Evolutionary conservation across 2,329 filamentous ascomycete genomes (phyloP).

Genomic region (Gnomoniopsis smithogilvyi): DNA sequence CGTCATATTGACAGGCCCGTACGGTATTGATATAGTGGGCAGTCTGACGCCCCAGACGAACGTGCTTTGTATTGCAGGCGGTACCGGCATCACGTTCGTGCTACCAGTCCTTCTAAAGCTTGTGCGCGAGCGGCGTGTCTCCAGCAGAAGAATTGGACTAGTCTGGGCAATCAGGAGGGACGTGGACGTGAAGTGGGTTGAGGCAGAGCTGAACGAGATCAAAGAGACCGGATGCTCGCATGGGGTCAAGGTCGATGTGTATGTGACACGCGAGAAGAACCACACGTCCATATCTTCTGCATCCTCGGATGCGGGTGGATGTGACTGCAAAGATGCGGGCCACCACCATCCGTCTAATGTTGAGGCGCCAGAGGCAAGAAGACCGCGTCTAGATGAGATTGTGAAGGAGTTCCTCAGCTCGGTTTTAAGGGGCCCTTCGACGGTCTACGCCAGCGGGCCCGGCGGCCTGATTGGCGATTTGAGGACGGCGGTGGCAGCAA

Average conservation of each 20-base stretch:
- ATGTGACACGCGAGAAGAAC: conserved; percentile 51
- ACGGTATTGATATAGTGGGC: conserved; percentile 50
- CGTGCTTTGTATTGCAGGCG: conserved; percentile 53
- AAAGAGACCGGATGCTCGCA: conserved; percentile 32
- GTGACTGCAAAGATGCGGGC: conserved; percentile 17
- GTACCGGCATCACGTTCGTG: conserved; percentile 57
- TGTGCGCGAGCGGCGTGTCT: conserved; percentile 24
- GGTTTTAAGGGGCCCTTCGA: conserved; percentile 46
- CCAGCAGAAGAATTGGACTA: conserved; percentile 52
- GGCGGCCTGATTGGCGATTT: conserved; percentile 58
- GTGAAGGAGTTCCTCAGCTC: conserved; percentile 46
- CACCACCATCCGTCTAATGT: conserved; percentile 20
- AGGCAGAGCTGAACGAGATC: conserved; percentile 51
- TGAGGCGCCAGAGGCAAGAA: conserved; percentile 26
- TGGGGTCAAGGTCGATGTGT: conserved; percentile 52
- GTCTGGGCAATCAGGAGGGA: conserved; percentile 60
- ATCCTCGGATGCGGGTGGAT: conserved; percentile 21
- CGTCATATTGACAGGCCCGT: conserved; percentile 61
- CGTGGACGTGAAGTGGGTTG: conserved; percentile 56
- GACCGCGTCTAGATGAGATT: conserved; percentile 44
- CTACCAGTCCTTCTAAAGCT: conserved; percentile 46
- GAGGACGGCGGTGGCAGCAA: conserved; percentile 47
- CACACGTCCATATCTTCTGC: conserved; percentile 24
- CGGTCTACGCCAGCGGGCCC: conserved; percentile 60
- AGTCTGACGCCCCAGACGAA: conserved; percentile 39